Percentiles rank a stretch among this genome's conserved stretches.
Conservation (phyloP, 371 early-diverging fungal genomes). For the Mortierella sp. region DNA sequence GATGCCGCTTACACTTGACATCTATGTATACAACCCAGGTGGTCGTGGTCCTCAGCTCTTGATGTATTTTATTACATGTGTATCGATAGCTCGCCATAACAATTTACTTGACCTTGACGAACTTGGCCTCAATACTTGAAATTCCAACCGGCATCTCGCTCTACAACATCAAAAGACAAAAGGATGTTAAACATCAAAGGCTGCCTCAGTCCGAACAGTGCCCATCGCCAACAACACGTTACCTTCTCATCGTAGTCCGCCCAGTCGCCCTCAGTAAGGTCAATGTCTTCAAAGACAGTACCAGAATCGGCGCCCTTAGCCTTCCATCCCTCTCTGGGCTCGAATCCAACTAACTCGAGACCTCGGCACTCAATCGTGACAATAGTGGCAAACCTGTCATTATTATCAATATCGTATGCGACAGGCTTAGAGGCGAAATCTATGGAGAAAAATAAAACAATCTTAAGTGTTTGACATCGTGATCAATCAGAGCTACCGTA, state of each 20-base stretch:
- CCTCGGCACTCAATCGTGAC: conserved; percentile 88
- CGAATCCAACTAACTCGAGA: conserved; percentile 84
- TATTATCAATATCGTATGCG: conserved; percentile 72
- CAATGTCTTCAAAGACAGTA: conserved; percentile 82
- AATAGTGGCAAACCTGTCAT: conserved; percentile 71
- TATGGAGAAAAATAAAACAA: conserved; percentile 26
- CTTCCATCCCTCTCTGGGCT: conserved; percentile 78
- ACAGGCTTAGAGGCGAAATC: conserved; percentile 70
- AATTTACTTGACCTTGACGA: conserved; percentile 63
- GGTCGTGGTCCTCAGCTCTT: too few species aligned
- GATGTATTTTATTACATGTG: conserved; percentile 2
- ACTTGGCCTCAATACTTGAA: conserved; percentile 56
- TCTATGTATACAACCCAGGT: too few species aligned
- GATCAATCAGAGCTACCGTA: not conserved
- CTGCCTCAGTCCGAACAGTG: too few species aligned
- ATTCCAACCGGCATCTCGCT: conserved; percentile 62
- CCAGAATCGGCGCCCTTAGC: conserved; percentile 81
- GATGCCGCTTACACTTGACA: not conserved
- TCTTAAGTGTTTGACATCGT: not conserved
- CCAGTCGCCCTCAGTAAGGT: conserved; percentile 88
- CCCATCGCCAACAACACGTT: too few species aligned
- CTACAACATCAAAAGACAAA: conserved; percentile 20
- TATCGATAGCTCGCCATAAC: too few species aligned
- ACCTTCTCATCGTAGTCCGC: conserved; percentile 91
- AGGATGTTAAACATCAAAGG: not conserved